Conservation (phyloP, 768 basidiomycete species). For the Trametes elegans region DNA sequence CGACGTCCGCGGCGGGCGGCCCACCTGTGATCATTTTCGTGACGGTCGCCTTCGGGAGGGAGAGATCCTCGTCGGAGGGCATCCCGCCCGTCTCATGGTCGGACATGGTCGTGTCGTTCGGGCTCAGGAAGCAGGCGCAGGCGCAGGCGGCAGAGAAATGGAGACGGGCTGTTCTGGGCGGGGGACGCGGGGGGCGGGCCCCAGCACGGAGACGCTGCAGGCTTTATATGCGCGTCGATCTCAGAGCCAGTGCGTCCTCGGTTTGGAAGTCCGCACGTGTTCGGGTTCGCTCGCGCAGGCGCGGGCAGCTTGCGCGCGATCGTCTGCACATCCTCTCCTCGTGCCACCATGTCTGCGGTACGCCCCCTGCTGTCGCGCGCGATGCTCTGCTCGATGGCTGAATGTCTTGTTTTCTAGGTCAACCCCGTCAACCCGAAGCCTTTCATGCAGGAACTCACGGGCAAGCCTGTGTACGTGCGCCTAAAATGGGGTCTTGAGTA, state of each 20-base stretch:
- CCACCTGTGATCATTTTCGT: slow-evolving; percentile 93
- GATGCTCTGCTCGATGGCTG: neutral
- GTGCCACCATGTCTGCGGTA: slow-evolving; percentile 66
- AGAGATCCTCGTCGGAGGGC: slow-evolving; percentile 87
- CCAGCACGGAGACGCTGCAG: slow-evolving; percentile 18
- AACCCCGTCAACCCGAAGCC: slow-evolving; percentile 98
- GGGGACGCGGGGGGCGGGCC: slow-evolving; percentile 14
- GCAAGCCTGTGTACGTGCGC: slow-evolving; percentile 91
- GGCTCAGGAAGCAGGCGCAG: neutral
- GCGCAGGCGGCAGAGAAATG: neutral
- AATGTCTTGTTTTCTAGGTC: slow-evolving; percentile 44
- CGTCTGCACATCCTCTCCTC: slow-evolving; percentile 15
- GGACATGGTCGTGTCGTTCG: slow-evolving; percentile 58
- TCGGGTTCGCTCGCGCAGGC: slow-evolving; percentile 16
- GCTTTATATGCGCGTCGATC: slow-evolving; percentile 25
- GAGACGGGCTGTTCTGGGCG: neutral
- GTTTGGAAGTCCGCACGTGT: slow-evolving; percentile 42
- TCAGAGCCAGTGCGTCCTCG: slow-evolving; percentile 14
- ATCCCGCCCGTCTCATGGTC: slow-evolving; percentile 74
- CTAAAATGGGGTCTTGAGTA: slow-evolving; percentile 99
- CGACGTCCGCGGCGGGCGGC: slow-evolving; percentile 2
- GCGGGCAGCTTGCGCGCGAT: slow-evolving; percentile 10
- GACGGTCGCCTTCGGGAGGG: slow-evolving; percentile 95
- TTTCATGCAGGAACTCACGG: slow-evolving; percentile 97
- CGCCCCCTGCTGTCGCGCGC: slow-evolving; percentile 27